Percentiles rank a stretch among this genome's conserved stretches.
Conservation (phyloP, 164 flowering plant genomes). For the Nymphaea colorata region DNA sequence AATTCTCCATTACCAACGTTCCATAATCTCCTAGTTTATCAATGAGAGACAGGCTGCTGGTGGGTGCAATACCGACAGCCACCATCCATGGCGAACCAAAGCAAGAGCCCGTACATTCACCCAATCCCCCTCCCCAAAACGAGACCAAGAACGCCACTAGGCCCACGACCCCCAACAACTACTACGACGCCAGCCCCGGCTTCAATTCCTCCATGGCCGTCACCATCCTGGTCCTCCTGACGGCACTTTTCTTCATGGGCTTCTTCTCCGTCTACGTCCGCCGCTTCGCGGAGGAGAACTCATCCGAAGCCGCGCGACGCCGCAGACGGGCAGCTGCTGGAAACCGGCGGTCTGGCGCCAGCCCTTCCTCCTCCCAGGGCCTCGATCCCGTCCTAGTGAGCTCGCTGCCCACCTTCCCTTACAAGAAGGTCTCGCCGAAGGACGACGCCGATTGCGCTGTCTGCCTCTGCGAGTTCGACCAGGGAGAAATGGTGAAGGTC, state of each 20-base stretch:
- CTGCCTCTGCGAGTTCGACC: slow-evolving; percentile 48
- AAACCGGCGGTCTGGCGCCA: slow-evolving; percentile 8
- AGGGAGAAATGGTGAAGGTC: slow-evolving; percentile 31
- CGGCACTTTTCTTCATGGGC: slow-evolving; percentile 61
- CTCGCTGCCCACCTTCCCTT: slow-evolving; percentile 33
- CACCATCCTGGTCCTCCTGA: slow-evolving; percentile 38
- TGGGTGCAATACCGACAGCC: not conserved
- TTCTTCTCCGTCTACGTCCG: slow-evolving; percentile 62
- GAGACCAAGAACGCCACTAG: not conserved
- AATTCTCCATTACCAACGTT: not conserved
- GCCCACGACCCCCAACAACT: not conserved
- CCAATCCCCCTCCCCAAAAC: not conserved
- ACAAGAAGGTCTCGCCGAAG: slow-evolving; percentile 14
- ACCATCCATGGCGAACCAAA: not conserved
- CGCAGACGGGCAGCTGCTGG: slow-evolving; percentile 6
- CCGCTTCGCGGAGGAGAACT: slow-evolving; percentile 18
- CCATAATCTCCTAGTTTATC: not conserved
- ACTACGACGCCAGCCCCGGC: not conserved
- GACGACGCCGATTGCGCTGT: slow-evolving; percentile 35
- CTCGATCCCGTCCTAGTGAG: slow-evolving; percentile 13
- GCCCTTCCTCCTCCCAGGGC: slow-evolving; percentile 4
- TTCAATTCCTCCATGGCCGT: slow-evolving; percentile 50
- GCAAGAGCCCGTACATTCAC: not conserved
- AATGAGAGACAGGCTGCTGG: not conserved
- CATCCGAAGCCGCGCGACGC: slow-evolving; percentile 3